Evolutionary conservation across 2,329 filamentous ascomycete species (phyloP), one percentile per base, ranked within the genome.

Genomic region (Talaromyces funiculosus): DNA sequence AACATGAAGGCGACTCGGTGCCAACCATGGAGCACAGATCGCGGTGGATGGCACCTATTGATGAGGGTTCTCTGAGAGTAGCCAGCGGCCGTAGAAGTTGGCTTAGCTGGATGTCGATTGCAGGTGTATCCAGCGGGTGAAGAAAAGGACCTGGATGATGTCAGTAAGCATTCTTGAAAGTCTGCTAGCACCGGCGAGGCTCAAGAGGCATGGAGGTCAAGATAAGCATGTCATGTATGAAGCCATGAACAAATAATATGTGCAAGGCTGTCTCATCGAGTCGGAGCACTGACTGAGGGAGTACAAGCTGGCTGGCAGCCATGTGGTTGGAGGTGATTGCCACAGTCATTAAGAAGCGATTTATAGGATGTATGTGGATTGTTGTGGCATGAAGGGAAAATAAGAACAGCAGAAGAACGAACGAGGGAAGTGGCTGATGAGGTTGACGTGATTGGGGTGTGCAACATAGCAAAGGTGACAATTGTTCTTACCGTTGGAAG

Each of bases 1-100:
- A 64, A 74, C 70, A 75, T 74, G 65, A 66, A 68, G 66, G 67
- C 68, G 64, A 66, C 53, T 62, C 62, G 65, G 67, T 67, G 60
- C 61, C 64, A 64, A 67, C 65, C 71, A 72, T 71, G 59, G 68
- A 67, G 35, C 57, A 59, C 58, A 6, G 51, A 31, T 31, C 42
- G 18, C 51, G 40, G 31, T 33, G 53, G n/a, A 59, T 31, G 43
- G 18, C 22, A 33, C 35, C 24, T 40, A 54, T n/a, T 31, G 16
- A 38, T 10, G 38, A 31, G 33, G 14, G 22, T 18, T 14, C 31
- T 31, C 31, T 38, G 24, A 31, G 18, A 38, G 29, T 20, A 16
- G n/a, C 24, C 16, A 24, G 33, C n/a, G 18, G 10, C 5, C 9
- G n/a, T 20, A 18, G 38, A 22, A 10, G 33, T 45, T 26, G 51